These are phyloP conservation scores for Alternaria sp. DNA, from an alignment of 2,329 filamentous ascomycete species.

Conservation along the genomic window DNA sequence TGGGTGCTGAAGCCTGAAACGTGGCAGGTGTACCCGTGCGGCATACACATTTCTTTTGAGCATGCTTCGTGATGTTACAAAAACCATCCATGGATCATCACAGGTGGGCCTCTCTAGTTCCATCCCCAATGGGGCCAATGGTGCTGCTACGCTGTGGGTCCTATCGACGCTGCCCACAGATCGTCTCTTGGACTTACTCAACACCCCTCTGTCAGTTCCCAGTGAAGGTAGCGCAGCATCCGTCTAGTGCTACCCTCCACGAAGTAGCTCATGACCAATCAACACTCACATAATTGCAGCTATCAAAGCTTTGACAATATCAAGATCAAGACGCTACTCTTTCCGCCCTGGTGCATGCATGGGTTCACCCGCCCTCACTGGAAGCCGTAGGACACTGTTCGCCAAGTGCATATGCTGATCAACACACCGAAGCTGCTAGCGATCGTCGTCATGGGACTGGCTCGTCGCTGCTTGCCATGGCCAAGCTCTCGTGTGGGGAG, in stretches of 20 bases:
- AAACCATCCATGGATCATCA: neutral
- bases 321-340: constrained; percentile 16
- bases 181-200: constrained; percentile 13
- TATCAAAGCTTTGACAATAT: constrained; percentile 12
- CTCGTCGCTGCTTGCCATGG: constrained; percentile 7
- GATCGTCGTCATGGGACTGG: constrained; percentile 19
- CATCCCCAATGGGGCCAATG: neutral
- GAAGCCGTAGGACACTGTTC: constrained; percentile 18
- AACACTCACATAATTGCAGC: constrained; percentile 11
- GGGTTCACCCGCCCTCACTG: constrained; percentile 14
- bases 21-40: neutral
- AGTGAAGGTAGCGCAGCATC: constrained; percentile 5
- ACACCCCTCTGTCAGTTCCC: constrained; percentile 23
- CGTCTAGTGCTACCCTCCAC: constrained; percentile 18
- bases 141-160: constrained; percentile 10
- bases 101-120: constrained; percentile 4
- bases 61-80: constrained; percentile 7
- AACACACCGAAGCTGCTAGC: constrained; percentile 22
- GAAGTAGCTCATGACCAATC: constrained; percentile 30
- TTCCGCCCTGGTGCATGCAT: constrained; percentile 7
- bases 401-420: constrained; percentile 26
- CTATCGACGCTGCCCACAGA: constrained; percentile 3
- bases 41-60: constrained; percentile 6
- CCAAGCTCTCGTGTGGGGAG: constrained; percentile 16
- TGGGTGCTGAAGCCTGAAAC: neutral